Conservation (phyloP, 225 moss, liverwort and hornwort species). For the Asterella californica region DNA sequence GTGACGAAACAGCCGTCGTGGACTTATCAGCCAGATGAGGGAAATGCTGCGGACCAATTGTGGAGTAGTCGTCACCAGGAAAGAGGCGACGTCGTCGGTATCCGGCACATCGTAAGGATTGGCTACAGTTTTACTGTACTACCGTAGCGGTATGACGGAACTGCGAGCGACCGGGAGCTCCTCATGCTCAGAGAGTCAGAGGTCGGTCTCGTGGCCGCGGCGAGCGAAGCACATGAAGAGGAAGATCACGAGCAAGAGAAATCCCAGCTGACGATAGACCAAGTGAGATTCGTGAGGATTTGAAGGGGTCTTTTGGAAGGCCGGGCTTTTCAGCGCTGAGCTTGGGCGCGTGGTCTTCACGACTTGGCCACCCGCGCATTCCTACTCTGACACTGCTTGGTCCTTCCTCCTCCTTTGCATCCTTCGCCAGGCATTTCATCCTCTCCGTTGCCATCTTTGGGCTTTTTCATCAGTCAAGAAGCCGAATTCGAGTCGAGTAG, state of each 20-base stretch:
- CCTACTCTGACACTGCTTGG: neutral
- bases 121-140: neutral
- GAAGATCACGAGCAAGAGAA: neutral
- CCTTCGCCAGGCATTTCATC: neutral
- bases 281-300: neutral
- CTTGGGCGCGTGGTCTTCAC: slow-evolving; percentile 18
- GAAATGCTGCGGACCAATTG: slow-evolving; percentile 3
- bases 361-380: neutral
- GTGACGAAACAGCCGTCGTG: neutral
- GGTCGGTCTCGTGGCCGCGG: neutral
- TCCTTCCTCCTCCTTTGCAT: neutral
- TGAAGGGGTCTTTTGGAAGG: neutral
- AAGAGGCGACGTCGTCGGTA: neutral
- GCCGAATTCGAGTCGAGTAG: neutral
- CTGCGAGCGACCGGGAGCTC: neutral
- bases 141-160: neutral
- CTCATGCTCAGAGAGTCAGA: neutral
- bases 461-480: neutral
- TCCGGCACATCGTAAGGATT: neutral
- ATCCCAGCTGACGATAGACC: neutral
- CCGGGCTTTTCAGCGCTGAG: neutral
- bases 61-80: neutral
- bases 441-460: neutral
- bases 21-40: slow-evolving; percentile 4
- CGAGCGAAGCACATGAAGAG: neutral